Evolutionary conservation across 2,329 filamentous ascomycete species (phyloP).

Genomic region (Chrysoporthe austroafricana): DNA sequence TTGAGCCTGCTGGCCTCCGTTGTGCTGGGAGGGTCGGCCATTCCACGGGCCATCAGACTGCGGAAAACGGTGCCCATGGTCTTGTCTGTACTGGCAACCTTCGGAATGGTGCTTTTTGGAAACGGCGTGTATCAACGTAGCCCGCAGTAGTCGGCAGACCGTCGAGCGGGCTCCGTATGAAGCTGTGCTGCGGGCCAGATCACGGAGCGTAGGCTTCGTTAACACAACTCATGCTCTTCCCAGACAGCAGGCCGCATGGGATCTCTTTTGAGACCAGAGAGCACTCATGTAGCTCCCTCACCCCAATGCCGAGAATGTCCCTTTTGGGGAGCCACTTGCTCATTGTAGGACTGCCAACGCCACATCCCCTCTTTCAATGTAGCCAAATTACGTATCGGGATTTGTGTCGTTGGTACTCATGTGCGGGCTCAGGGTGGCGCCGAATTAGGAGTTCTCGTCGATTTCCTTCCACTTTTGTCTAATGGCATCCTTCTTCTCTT

Average conservation of each 20-base stretch:
- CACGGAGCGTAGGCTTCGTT: not conserved
- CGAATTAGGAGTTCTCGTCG: constrained; percentile 66
- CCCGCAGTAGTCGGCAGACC: not conserved
- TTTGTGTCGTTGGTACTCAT: not conserved
- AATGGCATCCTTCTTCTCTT: constrained; percentile 72
- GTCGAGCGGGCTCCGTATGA: not conserved
- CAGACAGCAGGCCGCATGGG: not conserved
- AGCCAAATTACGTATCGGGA: not conserved
- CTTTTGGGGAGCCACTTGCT: not conserved
- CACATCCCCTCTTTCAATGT: not conserved
- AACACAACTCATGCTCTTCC: not conserved
- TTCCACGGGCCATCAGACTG: constrained; percentile 83
- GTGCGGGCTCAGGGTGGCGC: constrained; percentile 33
- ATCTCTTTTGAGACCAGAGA: not conserved
- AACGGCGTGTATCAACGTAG: constrained; percentile 49
- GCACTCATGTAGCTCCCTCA: not conserved
- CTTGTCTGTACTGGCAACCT: constrained; percentile 77
- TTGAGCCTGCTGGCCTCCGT: constrained; percentile 85
- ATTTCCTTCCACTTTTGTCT: constrained; percentile 80
- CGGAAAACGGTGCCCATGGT: constrained; percentile 83
- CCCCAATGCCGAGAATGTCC: not conserved
- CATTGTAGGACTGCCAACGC: not conserved
- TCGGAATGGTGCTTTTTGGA: constrained; percentile 81
- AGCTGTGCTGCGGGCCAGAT: not conserved
- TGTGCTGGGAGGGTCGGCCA: constrained; percentile 80